Base-by-base conservation (phyloP, 2,329 filamentous ascomycete genomes). In the Rhynchosporium agropyri region DNA sequence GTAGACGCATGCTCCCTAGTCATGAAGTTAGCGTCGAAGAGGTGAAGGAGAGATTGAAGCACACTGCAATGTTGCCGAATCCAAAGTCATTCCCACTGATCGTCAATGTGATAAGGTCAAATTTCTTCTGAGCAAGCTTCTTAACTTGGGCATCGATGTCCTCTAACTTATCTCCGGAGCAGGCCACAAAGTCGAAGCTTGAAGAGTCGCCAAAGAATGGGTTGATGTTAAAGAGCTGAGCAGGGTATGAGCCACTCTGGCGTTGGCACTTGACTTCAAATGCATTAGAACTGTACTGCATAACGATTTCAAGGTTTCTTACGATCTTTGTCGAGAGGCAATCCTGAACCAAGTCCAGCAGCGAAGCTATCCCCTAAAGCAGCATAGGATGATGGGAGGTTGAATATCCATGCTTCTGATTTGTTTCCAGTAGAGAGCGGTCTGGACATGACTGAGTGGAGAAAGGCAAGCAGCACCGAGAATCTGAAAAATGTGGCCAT, bases 301-400 rank as follows among this genome's bases (percentile, higher is more conserved):
- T 5, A 13, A 28, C 3, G 42, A 7, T n/a, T 5, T 3, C 36
- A 3, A 6, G n/a, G 7, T 26, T 29, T 2, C 36, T 10, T 54
- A 54, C 58, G 9, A 33, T 60, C 28, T 15, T 54, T 31, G 38
- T 54, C 49, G n/a, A 43, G 6, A 7, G 29, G 40, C 3, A 45
- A 54, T 15, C 58, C 46, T 33, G 48, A 53, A 5, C 58, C 58
- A 8, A 54, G 26, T 26, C 58, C 58, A 31, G 58, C 46, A 7
- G 58, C 58, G 28, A 53, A 60, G 15, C 49, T 45, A 33, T 60
- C 58, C 45, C 58, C 58, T 20, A 60, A 38, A 7, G 58, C 58
- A 20, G 58, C 58, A 15, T 60, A 60, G 4, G 45, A 50, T 59
- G 31, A 10, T 33, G 36, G 58, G n/a, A 43, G 48, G 15, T 53